phyloP scores from a whole-genome alignment of 202 grass and related monocot genomes.

The Saccharum hybrid region DNA sequence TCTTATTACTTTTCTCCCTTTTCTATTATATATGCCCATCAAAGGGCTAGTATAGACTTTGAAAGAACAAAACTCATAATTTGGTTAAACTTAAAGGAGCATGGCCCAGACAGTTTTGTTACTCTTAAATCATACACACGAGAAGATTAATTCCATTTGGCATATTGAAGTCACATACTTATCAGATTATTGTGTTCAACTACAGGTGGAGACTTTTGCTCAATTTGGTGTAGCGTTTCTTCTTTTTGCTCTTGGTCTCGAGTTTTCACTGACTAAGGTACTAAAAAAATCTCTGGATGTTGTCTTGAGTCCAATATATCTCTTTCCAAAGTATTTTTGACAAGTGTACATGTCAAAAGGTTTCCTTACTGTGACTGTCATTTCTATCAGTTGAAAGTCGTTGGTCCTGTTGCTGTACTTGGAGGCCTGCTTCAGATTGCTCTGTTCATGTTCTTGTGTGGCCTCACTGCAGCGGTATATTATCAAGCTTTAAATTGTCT shows the following conservation, averaged over 20 bases:
- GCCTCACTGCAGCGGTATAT: conserved; percentile 89
- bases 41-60: conserved; percentile 11
- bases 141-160: conserved; percentile 14
- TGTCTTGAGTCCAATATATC: conserved; percentile 6
- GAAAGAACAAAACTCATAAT: conserved; percentile 16
- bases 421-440: conserved; percentile 97
- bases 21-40: conserved; percentile 1
- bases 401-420: conserved; percentile 88
- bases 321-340: conserved; percentile 10
- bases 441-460: conserved; percentile 97
- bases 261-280: conserved; percentile 98
- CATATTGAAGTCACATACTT: conserved; percentile 13
- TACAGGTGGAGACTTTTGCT: conserved; percentile 98
- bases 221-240: conserved; percentile 99
- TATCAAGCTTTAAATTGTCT: conserved; percentile 22
- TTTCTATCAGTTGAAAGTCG: conserved; percentile 77
- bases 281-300: conserved; percentile 13
- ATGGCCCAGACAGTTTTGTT: not conserved
- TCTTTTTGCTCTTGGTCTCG: conserved; percentile 95
- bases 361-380: conserved; percentile 43
- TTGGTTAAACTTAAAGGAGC: conserved; percentile 24
- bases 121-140: not conserved
- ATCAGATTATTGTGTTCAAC: conserved; percentile 34
- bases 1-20: not conserved
- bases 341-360: conserved; percentile 27